Evolutionary conservation across 2,329 filamentous ascomycete genomes (phyloP).

Genomic region (Bertia moriformis): DNA sequence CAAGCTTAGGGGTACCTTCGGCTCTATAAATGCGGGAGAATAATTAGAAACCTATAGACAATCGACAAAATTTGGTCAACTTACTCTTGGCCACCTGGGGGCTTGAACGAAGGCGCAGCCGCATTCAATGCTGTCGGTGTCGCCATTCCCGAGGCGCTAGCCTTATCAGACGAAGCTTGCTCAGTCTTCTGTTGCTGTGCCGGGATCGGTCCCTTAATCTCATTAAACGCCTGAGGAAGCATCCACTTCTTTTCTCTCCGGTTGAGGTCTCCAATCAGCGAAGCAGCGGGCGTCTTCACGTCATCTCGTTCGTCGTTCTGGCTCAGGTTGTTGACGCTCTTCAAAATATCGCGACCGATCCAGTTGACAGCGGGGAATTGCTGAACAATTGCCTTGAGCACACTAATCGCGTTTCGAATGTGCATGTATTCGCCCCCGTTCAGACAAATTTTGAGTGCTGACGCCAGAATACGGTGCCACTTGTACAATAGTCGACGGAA

Average conservation of each 20-base stretch:
- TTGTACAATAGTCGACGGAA: conserved; percentile 76
- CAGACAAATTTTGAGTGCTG: conserved; percentile 69
- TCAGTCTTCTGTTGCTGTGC: conserved; percentile 3
- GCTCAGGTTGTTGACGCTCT: conserved; percentile 51
- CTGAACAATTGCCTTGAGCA: conserved; percentile 68
- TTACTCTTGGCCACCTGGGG: conserved; percentile 15
- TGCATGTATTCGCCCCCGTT: conserved; percentile 87
- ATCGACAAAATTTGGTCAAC: conserved; percentile 8
- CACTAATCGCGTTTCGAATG: conserved; percentile 84
- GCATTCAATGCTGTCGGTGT: conserved; percentile 21
- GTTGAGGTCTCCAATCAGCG: conserved; percentile 28
- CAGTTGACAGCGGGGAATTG: conserved; percentile 82
- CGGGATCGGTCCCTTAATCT: too few relatives aligned
- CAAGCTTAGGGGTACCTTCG: conserved; percentile 10
- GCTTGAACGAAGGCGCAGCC: conserved; percentile 22
- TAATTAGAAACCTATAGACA: not conserved
- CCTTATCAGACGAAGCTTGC: too few relatives aligned
- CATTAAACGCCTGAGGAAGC: conserved; percentile 28
- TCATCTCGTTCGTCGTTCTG: conserved; percentile 41
- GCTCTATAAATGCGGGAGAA: conserved; percentile 9
- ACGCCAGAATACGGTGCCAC: conserved; percentile 76
- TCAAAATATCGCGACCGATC: conserved; percentile 57
- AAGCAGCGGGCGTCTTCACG: conserved; percentile 26
- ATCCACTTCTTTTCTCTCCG: conserved; percentile 30
- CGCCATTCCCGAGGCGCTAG: too few relatives aligned